Evolutionary conservation across 352 stramenopile genomes (phyloP).

Genomic region (Aphanomyces stellatus): DNA sequence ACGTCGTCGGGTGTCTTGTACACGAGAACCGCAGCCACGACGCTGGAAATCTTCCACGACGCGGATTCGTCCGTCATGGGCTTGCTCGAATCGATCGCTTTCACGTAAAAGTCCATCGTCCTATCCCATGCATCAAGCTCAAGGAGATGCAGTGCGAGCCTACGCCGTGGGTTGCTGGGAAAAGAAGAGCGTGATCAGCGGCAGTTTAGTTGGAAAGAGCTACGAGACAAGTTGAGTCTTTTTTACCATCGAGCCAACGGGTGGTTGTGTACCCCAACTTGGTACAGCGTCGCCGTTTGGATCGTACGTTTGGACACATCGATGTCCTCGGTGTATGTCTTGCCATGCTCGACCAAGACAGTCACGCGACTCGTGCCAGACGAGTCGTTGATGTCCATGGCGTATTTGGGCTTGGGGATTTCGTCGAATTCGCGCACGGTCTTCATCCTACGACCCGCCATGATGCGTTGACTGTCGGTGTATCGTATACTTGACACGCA

Average conservation of each 20-base stretch:
- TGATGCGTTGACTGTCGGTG: no score
- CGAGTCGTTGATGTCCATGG: neutral
- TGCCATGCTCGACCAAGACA: conserved; percentile 10
- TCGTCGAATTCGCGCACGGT: conserved; percentile 8
- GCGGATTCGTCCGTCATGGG: neutral
- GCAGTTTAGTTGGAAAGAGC: conserved; percentile 10
- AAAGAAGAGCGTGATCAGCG: conserved; percentile 9
- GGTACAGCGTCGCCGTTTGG: neutral
- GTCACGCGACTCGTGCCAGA: neutral
- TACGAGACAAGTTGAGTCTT: no score
- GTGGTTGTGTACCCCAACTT: conserved; percentile 1
- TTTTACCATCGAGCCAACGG: neutral
- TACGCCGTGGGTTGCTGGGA: neutral
- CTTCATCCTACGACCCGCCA: conserved; percentile 7
- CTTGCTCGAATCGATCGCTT: conserved; percentile 9
- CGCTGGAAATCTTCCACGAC: neutral
- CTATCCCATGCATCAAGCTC: neutral
- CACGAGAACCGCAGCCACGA: neutral
- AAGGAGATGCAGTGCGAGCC: neutral
- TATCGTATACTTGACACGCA: conserved; percentile 16
- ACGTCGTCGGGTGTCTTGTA: conserved; percentile 5
- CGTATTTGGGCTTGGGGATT: conserved; percentile 2
- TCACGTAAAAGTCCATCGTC: conserved; percentile 5
- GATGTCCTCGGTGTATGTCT: conserved; percentile 7
- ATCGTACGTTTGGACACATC: neutral